Evolutionary conservation across 1,284 basidiomycete species (phyloP).

Genomic region (Naganishia sp.): DNA sequence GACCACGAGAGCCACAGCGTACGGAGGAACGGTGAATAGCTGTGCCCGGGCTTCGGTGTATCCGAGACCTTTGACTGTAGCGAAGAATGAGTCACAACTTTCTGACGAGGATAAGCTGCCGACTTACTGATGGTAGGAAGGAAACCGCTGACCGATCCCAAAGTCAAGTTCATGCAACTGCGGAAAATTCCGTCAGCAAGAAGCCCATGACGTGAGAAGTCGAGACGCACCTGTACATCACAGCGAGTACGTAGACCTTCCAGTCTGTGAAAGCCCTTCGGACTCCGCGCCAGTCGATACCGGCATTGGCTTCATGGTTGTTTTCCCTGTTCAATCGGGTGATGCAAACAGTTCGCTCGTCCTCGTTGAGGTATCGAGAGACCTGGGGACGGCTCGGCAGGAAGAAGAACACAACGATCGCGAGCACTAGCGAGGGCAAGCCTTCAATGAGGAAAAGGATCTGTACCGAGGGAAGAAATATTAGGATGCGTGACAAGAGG

Average conservation of each 20-base stretch:
- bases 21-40: conserved; percentile 75
- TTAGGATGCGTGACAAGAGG: conserved; percentile 35
- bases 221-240: conserved; percentile 68
- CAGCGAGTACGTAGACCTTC: conserved; percentile 60
- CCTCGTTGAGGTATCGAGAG: conserved; percentile 67
- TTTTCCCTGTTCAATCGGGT: conserved; percentile 71
- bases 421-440: conserved; percentile 61
- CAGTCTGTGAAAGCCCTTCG: conserved; percentile 67
- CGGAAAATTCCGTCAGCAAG: conserved; percentile 62
- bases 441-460: conserved; percentile 76
- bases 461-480: conserved; percentile 56
- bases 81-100: conserved; percentile 6
- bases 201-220: conserved; percentile 6
- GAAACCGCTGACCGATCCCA: conserved; percentile 78
- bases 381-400: conserved; percentile 78
- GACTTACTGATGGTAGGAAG: conserved; percentile 74
- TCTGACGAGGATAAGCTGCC: conserved; percentile 24
- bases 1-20: conserved; percentile 69
- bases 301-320: conserved; percentile 59
- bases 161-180: conserved; percentile 74
- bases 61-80: conserved; percentile 52
- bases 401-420: conserved; percentile 64
- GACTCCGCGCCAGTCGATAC: conserved; percentile 55
- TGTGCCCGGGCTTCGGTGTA: conserved; percentile 58
- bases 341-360: conserved; percentile 70